Percentiles rank a stretch among this genome's conserved stretches.
Evolutionary conservation across 2,329 filamentous ascomycete species (phyloP).

Genomic region (Botrytis porri): DNA sequence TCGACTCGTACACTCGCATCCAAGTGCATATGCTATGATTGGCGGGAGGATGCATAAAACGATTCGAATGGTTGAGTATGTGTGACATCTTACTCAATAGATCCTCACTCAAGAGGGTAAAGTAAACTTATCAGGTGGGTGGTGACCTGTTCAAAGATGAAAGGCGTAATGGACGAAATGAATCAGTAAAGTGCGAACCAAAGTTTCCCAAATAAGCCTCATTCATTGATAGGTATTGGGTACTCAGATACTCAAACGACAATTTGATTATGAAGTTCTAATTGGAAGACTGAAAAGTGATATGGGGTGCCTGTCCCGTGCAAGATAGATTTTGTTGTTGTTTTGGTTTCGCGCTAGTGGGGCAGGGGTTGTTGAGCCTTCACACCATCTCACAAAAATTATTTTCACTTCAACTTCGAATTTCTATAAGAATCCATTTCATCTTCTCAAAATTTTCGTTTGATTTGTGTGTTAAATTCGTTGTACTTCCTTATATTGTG

Average conservation of each 20-base stretch:
- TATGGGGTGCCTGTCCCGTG: not conserved
- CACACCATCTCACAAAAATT: not conserved
- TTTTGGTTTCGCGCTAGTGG: slow-evolving; percentile 4
- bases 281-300: not conserved
- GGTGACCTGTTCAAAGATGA: not conserved
- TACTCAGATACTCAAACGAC: not conserved
- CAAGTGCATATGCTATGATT: not conserved
- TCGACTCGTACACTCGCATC: not conserved
- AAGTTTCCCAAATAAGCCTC: not conserved
- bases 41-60: not conserved
- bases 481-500: not conserved
- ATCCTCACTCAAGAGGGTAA: not conserved
- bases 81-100: not conserved
- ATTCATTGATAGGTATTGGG: not conserved
- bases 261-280: too few species aligned
- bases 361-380: not conserved
- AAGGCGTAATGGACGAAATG: not conserved
- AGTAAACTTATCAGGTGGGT: not conserved
- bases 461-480: not conserved
- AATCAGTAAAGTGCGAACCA: not conserved
- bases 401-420: not conserved
- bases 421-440: not conserved
- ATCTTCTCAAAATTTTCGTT: not conserved
- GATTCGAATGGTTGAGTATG: not conserved
- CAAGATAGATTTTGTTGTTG: not conserved